Conservation (phyloP, 2,329 filamentous ascomycete genomes). For the Torrubiellomyces zombiae region DNA sequence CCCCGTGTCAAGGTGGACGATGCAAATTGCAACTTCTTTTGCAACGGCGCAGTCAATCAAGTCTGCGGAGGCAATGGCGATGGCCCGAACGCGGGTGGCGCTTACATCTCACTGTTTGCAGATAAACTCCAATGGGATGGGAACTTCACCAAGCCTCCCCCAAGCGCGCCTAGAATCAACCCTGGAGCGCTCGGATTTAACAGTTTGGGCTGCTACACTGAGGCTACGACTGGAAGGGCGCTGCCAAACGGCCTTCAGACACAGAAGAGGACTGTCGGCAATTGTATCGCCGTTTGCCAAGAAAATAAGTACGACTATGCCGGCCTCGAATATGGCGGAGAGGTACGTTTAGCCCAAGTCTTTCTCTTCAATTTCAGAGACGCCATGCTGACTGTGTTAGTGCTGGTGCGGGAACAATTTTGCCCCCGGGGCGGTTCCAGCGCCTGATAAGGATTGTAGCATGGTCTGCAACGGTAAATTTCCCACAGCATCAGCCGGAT, state of each 20-base stretch:
- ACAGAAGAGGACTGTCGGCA: constrained; percentile 14
- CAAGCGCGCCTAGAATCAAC: constrained; percentile 16
- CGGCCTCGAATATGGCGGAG: constrained; percentile 22
- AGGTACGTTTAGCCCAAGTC: constrained; percentile 8
- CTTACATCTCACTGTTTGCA: constrained; percentile 32
- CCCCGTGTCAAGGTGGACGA: constrained; percentile 26
- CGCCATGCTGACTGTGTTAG: constrained; percentile 6
- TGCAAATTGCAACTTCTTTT: constrained; percentile 33
- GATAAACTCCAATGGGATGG: constrained; percentile 14
- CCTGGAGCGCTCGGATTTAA: constrained; percentile 18
- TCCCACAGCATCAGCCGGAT: too few relatives aligned
- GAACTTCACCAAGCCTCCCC: constrained; percentile 9
- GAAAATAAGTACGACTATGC: constrained; percentile 12
- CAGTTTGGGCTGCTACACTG: constrained; percentile 22
- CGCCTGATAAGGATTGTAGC: constrained; percentile 14
- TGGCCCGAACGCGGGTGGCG: constrained; percentile 13
- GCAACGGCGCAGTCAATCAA: constrained; percentile 29
- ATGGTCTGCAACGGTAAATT: constrained; percentile 17
- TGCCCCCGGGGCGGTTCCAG: constrained; percentile 11
- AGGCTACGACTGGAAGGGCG: constrained; percentile 15
- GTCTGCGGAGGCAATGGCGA: constrained; percentile 35
- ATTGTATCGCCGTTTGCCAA: constrained; percentile 18
- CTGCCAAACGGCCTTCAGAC: constrained; percentile 11
- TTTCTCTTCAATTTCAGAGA: too few relatives aligned
- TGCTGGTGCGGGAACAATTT: constrained; percentile 20